phyloP scores from a whole-genome alignment of 1,139 yeast genomes.

The Pneumocystis canis region DNA sequence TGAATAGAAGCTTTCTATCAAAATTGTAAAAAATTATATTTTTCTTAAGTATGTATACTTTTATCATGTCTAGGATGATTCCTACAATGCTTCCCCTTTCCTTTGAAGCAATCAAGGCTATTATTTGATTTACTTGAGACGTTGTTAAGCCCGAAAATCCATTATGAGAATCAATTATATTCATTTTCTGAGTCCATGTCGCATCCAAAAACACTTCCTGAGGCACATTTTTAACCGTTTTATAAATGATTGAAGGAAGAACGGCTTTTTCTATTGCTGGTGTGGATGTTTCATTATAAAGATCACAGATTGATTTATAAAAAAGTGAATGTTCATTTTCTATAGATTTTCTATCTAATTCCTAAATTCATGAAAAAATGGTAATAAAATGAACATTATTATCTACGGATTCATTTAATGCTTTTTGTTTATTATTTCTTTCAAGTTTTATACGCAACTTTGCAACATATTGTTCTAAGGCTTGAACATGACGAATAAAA shows the following conservation, averaged over 20 bases:
- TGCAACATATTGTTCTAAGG: neutral
- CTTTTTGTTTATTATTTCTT: neutral
- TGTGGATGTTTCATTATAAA: neutral
- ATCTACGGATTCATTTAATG: neutral
- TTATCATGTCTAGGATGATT: neutral
- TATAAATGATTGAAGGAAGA: neutral
- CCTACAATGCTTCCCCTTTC: neutral
- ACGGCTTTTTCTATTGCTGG: no score
- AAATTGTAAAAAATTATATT: neutral
- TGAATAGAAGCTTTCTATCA: neutral
- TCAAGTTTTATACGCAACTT: neutral
- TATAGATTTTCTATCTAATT: neutral
- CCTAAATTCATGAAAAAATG: neutral
- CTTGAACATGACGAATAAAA: neutral
- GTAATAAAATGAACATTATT: neutral
- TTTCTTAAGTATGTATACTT: neutral
- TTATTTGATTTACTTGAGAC: slow-evolving; percentile 4
- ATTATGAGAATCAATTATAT: neutral
- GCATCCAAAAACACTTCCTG: neutral
- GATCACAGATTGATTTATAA: neutral
- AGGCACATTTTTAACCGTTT: neutral
- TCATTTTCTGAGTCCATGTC: slow-evolving; percentile 33
- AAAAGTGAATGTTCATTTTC: neutral
- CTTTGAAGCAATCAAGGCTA: slow-evolving; percentile 4
- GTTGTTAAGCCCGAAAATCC: neutral